Evolutionary conservation across 352 stramenopile genomes (phyloP), one percentile per base, ranked within the genome.

Genomic region (Pythium rishiriense): DNA sequence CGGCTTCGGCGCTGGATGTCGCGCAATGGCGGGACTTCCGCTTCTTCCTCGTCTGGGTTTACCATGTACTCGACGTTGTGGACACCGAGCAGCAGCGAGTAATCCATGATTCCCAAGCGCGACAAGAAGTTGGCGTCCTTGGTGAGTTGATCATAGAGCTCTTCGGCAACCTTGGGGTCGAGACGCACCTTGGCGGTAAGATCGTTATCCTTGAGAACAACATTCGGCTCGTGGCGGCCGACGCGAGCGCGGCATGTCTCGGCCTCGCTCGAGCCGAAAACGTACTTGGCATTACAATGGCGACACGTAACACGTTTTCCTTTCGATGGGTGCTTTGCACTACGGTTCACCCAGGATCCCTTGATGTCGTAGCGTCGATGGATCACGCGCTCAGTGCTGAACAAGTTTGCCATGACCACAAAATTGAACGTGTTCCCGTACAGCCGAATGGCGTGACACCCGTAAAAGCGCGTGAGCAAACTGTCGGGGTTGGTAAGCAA

Each of bases 381-480:
- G 55, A 96, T 94, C 21, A 91, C 85, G 39, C 86, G 87, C 25
- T 91, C 80, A 14, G 78, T 91, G 55, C 79, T 93, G 56, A 96
- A 96, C 25, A 96, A 56, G 48, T 96, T 96, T 8, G 85, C 82
- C 87, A 96, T 96, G 24, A 96, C 87, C 21, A 96, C 85, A 58
- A 96, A 96, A 72, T 96, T 90, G 70, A 96, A 96, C 45, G 85
- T 94, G 66, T 92, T 95, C 69, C 85, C 85, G 63, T 95, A 95
- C 24, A 95, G 31, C 0, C 86, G 81, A 55, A 95, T 93, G 7
- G 86, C 85, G 69, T 95, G 86, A 29, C 86, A 95, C 22, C 86
- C 86, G 47, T 89, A 95, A 53, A 95, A 95, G 10, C 86, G 79
- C 39, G 84, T 93, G 29, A 95, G 62, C 35, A 95, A 65, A 57